phyloP scores from a whole-genome alignment of 192 early-diverging fungal genomes.

The Radiomyces spectabilis region DNA sequence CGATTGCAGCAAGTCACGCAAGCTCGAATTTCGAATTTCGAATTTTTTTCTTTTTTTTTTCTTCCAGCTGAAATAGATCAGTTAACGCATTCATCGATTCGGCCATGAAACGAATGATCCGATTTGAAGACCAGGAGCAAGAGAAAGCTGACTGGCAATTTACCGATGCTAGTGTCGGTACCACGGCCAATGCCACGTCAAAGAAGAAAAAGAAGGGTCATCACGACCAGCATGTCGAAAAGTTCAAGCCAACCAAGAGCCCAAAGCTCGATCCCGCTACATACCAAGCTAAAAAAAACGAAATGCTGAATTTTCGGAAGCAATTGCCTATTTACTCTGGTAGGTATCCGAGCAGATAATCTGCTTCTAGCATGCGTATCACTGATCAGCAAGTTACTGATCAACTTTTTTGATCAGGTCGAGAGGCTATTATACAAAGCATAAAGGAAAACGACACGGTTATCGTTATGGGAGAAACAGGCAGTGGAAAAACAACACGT shows the following conservation, averaged over 20 bases:
- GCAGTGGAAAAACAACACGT: slow-evolving; percentile 77
- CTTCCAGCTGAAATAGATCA: too few relatives aligned
- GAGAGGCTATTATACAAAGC: slow-evolving; percentile 29
- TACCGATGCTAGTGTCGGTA: background rate
- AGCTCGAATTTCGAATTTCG: too few relatives aligned
- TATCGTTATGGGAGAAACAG: slow-evolving; percentile 75
- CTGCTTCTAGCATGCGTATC: too few relatives aligned
- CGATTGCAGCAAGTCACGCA: too few relatives aligned
- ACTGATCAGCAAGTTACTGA: too few relatives aligned
- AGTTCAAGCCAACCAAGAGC: background rate
- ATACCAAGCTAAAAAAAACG: slow-evolving; percentile 1
- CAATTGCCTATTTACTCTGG: slow-evolving; percentile 45
- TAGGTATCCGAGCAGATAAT: slow-evolving; percentile 5
- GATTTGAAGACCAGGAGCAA: background rate
- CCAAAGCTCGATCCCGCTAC: background rate
- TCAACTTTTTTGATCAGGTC: slow-evolving; percentile 8
- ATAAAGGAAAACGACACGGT: slow-evolving; percentile 38
- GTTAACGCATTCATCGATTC: too few relatives aligned
- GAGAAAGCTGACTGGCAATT: background rate
- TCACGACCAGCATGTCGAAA: slow-evolving; percentile 3
- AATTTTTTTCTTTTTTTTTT: too few relatives aligned
- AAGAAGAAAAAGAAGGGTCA: background rate
- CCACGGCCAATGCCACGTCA: background rate
- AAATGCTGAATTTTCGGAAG: slow-evolving; percentile 27
- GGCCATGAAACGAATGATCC: slow-evolving; percentile 1